These are phyloP conservation scores for Alnus rubra DNA, from an alignment of 306 rosid species.

Conservation along the genomic window DNA sequence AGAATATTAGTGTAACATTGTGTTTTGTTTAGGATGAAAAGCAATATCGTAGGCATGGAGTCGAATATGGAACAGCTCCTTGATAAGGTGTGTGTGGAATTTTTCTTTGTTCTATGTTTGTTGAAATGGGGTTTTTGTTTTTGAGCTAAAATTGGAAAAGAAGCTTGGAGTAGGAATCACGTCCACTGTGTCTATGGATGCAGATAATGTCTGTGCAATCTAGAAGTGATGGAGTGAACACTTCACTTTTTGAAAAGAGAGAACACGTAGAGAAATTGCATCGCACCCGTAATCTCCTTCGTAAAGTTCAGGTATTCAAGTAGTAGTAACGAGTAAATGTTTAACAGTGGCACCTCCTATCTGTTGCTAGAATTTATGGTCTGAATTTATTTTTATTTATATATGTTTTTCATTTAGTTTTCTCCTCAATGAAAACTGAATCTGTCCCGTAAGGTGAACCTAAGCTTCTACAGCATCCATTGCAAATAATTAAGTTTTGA, in stretches of 20 bases:
- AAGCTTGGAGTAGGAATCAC: conserved; percentile 16
- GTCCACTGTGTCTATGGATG: conserved; percentile 23
- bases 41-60: conserved; percentile 93
- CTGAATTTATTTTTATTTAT: neutral
- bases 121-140: neutral
- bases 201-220: conserved; percentile 95
- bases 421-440: neutral
- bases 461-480: neutral
- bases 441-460: neutral
- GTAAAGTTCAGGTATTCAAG: conserved; percentile 81
- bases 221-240: conserved; percentile 82
- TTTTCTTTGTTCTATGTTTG: neutral
- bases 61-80: conserved; percentile 89
- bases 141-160: neutral
- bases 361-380: conserved; percentile 2
- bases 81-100: conserved; percentile 58
- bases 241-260: conserved; percentile 80
- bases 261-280: conserved; percentile 89
- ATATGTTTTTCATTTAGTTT: neutral
- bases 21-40: conserved; percentile 70
- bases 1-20: neutral
- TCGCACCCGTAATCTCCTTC: conserved; percentile 82
- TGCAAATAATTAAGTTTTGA: neutral
- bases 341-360: neutral
- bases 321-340: neutral